phyloP scores from a whole-genome alignment of 2,329 filamentous ascomycete species.

The Penicillium sp. region DNA sequence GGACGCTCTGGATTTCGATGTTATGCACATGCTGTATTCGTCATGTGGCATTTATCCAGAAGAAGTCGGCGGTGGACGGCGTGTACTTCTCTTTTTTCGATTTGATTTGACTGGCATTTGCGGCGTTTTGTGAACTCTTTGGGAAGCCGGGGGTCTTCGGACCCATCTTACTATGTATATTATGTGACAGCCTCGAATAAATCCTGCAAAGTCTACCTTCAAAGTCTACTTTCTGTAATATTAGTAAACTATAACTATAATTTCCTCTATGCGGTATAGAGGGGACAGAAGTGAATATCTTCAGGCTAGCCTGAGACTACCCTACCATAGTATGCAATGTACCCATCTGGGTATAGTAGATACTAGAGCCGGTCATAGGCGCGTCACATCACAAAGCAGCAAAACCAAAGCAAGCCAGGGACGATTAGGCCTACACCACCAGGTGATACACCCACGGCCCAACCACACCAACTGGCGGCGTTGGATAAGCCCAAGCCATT shows the following conservation, averaged over 20 bases:
- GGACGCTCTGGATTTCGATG: background rate
- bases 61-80: background rate
- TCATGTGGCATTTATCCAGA: background rate
- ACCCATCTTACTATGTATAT: slow-evolving; percentile 13
- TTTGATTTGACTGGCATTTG: slow-evolving; percentile 24
- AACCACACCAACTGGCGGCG: slow-evolving; percentile 22
- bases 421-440: slow-evolving; percentile 10
- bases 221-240: too few species aligned
- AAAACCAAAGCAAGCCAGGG: background rate
- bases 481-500: slow-evolving; percentile 30
- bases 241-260: too few species aligned
- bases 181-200: slow-evolving; percentile 15
- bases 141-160: slow-evolving; percentile 9
- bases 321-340: too few species aligned
- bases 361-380: background rate
- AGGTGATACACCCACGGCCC: slow-evolving; percentile 21
- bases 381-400: background rate
- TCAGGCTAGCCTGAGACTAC: too few species aligned
- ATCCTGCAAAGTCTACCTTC: background rate
- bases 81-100: slow-evolving; percentile 7
- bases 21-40: background rate
- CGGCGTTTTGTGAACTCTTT: slow-evolving; percentile 26
- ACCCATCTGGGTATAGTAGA: background rate
- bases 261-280: too few species aligned
- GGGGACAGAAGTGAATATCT: too few species aligned